Base-by-base conservation (phyloP, 179 eudicot species). In the Silene noctiflora region DNA sequence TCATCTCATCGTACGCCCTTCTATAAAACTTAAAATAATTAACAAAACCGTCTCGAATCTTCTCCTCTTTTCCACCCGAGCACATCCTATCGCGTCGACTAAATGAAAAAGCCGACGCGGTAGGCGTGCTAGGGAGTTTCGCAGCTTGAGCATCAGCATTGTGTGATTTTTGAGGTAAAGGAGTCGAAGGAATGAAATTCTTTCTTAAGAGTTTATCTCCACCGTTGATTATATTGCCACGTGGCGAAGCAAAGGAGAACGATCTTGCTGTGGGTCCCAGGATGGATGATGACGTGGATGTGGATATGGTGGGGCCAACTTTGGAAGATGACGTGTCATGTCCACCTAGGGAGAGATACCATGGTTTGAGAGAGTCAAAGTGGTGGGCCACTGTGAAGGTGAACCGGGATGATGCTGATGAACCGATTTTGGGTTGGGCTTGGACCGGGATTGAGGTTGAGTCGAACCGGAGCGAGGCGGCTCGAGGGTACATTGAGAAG, bases 331-430 rank as follows among this genome's bases (percentile, higher is more conserved):
- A 81, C 12, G 93, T 68, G 84, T 87, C 89, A 14, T 39, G 46
- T 39, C 85, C 89, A 2, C 93, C 80, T 4, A 92, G 76, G 51
- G 91, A 79, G 25, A 94, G 90, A 87, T 91, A 83, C 98, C 98
- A 94, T 0, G 98, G 98, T 73, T 94, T 94, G 83, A 94, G 85
- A 8, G 98, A 92, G 90, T 94, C 96, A 31, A 88, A 73, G 77
- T 86, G 83, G 84, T 89, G 97, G 3, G 96, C 85, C 42, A 92
- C 97, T 0, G 96, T 92, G 90, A 94, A 94, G 76, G 97, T 80
- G 81, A 94, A 94, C 27, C 98, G 88, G 16, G 98, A 89, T 7
- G 98, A 94, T 2, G 98, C 87, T 63, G 92, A 89, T 0, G 94
- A 73, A 10, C 96, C 96, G 42, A 90, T 78, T 82, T 90, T 89